These are phyloP conservation scores for Penicillium rolfsii DNA, from an alignment of 2,329 filamentous ascomycete genomes.

Conservation along the genomic window DNA sequence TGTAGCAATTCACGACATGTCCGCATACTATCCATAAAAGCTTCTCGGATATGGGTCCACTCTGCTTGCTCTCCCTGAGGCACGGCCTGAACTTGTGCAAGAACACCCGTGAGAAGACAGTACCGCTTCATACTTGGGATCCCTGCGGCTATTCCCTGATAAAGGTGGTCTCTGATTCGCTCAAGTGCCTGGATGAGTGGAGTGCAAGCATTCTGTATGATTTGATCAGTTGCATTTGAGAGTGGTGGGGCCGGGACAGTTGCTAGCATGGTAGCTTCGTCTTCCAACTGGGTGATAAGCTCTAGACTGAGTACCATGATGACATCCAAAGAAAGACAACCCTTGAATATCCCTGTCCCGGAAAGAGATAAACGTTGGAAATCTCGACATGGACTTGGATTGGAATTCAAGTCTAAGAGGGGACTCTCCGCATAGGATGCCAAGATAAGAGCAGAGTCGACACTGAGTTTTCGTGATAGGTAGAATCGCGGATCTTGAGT, in stretches of 20 bases:
- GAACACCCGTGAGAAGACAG: constrained; percentile 14
- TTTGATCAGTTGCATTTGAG: constrained; percentile 9
- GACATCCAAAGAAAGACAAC: constrained; percentile 20
- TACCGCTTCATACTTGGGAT: constrained; percentile 26
- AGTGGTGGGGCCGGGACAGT: not conserved
- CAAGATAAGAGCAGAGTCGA: constrained; percentile 20
- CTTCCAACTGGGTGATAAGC: constrained; percentile 23
- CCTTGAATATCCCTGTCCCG: constrained; percentile 22
- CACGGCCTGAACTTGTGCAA: constrained; percentile 16
- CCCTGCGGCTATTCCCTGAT: constrained; percentile 16
- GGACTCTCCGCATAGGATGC: constrained; percentile 17
- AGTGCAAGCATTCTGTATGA: constrained; percentile 9
- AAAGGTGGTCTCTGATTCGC: constrained; percentile 12
- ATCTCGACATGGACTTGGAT: constrained; percentile 15
- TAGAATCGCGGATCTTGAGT: constrained; percentile 23
- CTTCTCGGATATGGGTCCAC: constrained; percentile 12
- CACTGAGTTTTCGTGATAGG: constrained; percentile 24
- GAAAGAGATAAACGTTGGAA: constrained; percentile 22
- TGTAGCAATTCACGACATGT: constrained; percentile 17
- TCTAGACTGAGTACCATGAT: constrained; percentile 21
- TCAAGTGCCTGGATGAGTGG: constrained; percentile 17
- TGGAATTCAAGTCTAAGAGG: not conserved
- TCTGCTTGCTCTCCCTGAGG: constrained; percentile 8
- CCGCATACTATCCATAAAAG: constrained; percentile 15
- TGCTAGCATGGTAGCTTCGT: constrained; percentile 15